Evolutionary conservation across 1,284 basidiomycete species (phyloP).

Genomic region (Apiotrichum laibachii): DNA sequence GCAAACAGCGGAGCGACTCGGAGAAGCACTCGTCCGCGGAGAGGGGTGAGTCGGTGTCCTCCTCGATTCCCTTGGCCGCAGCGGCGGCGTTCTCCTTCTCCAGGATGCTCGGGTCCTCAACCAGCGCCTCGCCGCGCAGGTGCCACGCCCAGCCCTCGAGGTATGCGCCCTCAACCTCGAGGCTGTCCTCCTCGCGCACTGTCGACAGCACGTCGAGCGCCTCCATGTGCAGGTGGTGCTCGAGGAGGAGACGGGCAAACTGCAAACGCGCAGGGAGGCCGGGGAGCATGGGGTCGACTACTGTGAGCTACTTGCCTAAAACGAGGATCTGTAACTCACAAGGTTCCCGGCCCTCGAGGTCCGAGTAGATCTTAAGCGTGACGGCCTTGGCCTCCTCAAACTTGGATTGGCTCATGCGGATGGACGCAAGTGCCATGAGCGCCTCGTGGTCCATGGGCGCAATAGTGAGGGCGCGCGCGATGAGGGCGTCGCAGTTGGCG

Average conservation of each 20-base stretch:
- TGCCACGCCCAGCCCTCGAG: constrained; percentile 93
- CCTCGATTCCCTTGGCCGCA: constrained; percentile 45
- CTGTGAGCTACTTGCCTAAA: too few relatives aligned
- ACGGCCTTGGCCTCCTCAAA: constrained; percentile 74
- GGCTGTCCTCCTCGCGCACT: constrained; percentile 76
- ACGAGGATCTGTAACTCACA: too few relatives aligned
- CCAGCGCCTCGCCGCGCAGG: constrained; percentile 54
- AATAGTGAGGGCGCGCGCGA: constrained; percentile 67
- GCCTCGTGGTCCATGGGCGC: constrained; percentile 77
- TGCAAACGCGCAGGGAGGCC: constrained; percentile 69
- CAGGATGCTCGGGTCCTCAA: constrained; percentile 26
- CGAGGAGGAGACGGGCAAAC: constrained; percentile 79
- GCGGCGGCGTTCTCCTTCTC: constrained; percentile 4
- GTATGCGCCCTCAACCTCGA: constrained; percentile 89
- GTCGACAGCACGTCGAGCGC: constrained; percentile 76
- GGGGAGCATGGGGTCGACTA: constrained; percentile 70
- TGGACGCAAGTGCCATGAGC: constrained; percentile 76
- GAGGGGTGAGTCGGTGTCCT: constrained; percentile 57
- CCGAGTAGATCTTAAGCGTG: constrained; percentile 66
- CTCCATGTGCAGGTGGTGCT: constrained; percentile 66
- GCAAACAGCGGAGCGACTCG: constrained; percentile 75
- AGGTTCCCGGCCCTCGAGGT: constrained; percentile 70
- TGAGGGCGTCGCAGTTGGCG: constrained; percentile 72
- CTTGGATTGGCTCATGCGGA: constrained; percentile 81
- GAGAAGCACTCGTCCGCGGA: constrained; percentile 75